These are phyloP conservation scores for Trifolium dubium DNA, from an alignment of 306 rosid species.

Conservation along the genomic window DNA sequence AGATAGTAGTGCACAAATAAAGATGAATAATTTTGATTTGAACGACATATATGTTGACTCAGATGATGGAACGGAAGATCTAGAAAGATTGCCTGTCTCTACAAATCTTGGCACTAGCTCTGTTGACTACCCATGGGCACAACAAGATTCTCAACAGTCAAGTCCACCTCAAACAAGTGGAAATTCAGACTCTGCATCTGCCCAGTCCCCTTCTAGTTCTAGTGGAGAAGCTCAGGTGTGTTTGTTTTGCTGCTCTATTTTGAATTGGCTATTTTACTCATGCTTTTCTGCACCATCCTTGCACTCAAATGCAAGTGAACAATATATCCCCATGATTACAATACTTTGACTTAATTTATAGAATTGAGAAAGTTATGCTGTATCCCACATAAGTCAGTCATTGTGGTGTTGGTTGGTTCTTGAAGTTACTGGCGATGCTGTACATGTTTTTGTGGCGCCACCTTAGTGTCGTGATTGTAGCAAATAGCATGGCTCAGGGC, in stretches of 20 bases:
- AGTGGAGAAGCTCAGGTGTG: conserved; percentile 92
- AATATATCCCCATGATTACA: background rate
- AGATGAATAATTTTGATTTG: conserved; percentile 75
- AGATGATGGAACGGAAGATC: conserved; percentile 75
- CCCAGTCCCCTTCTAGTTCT: conserved; percentile 91
- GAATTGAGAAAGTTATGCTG: conserved; percentile 30
- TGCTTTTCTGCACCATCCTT: background rate
- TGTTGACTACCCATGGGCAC: conserved; percentile 72
- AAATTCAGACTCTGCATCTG: conserved; percentile 91
- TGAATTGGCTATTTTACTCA: conserved; percentile 22
- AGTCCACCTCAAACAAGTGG: conserved; percentile 97
- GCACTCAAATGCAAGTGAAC: conserved; percentile 3
- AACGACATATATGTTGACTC: conserved; percentile 81
- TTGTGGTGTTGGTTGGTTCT: conserved; percentile 30
- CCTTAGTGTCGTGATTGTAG: background rate
- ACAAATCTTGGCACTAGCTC: conserved; percentile 65
- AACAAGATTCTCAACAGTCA: conserved; percentile 79
- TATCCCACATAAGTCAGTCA: background rate
- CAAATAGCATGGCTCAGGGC: background rate
- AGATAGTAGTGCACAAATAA: conserved; percentile 59
- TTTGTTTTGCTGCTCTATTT: conserved; percentile 29
- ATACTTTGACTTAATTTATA: conserved; percentile 26
- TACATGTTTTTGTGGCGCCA: background rate
- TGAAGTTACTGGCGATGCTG: background rate
- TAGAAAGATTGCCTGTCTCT: conserved; percentile 63